Evolutionary conservation across 768 basidiomycete species (phyloP), one percentile per base, ranked within the genome.

Genomic region (Suillus ampliporus): DNA sequence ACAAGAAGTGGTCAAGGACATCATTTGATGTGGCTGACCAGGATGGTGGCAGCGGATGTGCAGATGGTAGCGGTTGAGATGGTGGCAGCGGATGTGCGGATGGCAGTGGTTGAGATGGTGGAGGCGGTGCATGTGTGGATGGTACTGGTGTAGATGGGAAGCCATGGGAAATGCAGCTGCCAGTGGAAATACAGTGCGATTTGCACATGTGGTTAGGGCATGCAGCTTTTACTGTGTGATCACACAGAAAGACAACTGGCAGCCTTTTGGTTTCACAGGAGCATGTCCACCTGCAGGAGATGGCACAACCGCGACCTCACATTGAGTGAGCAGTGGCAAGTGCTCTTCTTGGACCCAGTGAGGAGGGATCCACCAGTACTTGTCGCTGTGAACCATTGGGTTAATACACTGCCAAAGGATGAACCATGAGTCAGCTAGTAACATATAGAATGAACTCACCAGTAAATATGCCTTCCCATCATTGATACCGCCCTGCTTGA

Each of bases 291-390:
- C 44, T 44, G n/a, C 44, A 43, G 4, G 41, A 43, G 41, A 43
- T 43, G 41, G 41, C 9, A 19, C 19, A 21, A 46, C 13, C 0
- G 2, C 5, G 5, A 46, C 44, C 44, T 46, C 44, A 46, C 44
- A 10, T 46, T 46, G 44, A 46, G 13, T 46, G 44, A 46, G 44
- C 13, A 11, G 44, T 46, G 6, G 44, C 13, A 5, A 46, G 44
- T 3, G 44, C 5, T 14, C 44, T 46, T 14, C 21, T 5, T 44
- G 9, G 7, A 6, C 21, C 46, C 46, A 46, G 21, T 46, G 13
- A 46, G 44, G 13, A 46, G 44, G 44, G 44, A 46, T 23, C 44
- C 44, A 46, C 44, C 44, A 46, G 21, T 46, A 46, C 46, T 46
- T 46, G 21, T 46, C 46, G 6, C 46, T 46, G 46, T 46, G 46